Evolutionary conservation across 2,329 filamentous ascomycete species (phyloP).

Genomic region (Cordyceps tenuipes): DNA sequence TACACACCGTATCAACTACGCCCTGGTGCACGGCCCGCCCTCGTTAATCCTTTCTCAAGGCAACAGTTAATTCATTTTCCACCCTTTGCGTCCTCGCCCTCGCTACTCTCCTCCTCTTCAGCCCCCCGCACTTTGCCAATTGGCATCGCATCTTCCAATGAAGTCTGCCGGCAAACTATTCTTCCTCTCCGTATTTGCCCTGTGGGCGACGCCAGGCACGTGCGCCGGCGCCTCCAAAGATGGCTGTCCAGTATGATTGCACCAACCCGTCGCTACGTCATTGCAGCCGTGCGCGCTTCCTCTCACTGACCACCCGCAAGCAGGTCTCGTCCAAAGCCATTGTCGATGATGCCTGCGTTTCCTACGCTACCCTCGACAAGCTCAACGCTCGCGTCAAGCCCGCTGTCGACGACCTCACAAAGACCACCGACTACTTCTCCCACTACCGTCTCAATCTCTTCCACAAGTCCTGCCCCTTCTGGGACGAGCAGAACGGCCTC

Average conservation of each 20-base stretch:
- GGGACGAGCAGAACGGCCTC: constrained; percentile 86
- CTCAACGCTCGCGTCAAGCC: constrained; percentile 73
- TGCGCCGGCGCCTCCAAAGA: constrained; percentile 35
- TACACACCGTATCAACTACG: not conserved
- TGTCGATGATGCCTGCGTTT: constrained; percentile 89
- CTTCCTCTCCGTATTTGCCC: constrained; percentile 47
- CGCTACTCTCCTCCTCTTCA: not conserved
- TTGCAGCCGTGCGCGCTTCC: not conserved
- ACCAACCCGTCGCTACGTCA: constrained; percentile 7
- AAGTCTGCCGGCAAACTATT: constrained; percentile 46
- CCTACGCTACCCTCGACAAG: constrained; percentile 80
- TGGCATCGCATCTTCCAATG: constrained; percentile 28
- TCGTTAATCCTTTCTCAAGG: not conserved
- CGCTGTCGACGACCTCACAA: constrained; percentile 70
- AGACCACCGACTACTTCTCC: constrained; percentile 92
- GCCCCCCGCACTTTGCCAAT: not conserved
- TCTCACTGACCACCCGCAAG: constrained; percentile 44
- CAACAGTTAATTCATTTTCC: constrained; percentile 9
- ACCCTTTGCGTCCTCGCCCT: not conserved
- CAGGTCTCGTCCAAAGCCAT: constrained; percentile 87
- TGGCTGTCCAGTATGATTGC: constrained; percentile 44
- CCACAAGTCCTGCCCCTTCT: constrained; percentile 91
- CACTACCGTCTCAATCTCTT: constrained; percentile 95
- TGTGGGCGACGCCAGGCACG: constrained; percentile 41
- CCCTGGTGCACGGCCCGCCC: not conserved